Base-by-base conservation (phyloP, 2,329 filamentous ascomycete genomes). In the Sporothrix humicola region DNA sequence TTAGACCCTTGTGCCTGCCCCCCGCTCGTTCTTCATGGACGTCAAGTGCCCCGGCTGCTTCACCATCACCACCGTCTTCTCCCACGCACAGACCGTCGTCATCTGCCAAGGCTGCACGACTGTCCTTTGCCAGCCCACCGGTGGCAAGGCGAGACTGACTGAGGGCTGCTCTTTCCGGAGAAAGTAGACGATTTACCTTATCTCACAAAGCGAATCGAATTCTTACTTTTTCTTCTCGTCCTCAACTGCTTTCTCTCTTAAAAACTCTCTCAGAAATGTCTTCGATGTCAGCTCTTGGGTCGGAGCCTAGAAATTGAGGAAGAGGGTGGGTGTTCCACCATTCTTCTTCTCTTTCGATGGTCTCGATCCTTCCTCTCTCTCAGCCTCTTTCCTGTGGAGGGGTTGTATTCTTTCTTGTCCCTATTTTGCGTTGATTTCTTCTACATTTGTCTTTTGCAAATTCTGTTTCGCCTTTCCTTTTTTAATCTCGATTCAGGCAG, bases 1-100 rank as follows among this genome's bases (percentile, higher is more conserved):
- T 13, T 58, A 97, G 94, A 94, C 90, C 80, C 93, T 99, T 82
- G 96, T 99, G 84, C 96, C 96, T 82, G 92, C 90, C 79, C 96
- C 96, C 82, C 94, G 96, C 85, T 98, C 95, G 80, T 99, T 98
- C 93, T 99, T 99, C 93, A 99, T 99, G 96, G 96, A 99, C 85
- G 96, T 99, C 90, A 99, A 99, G 93, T 99, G 96, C 93, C 96
- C 96, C 85, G 96, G 96, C 83, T 99, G 96, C 93, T 99, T 98
- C 92, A 98, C 95, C 86, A 99, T 99, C 91, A 99, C 96, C 86
- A 99, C 96, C 86, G 96, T 99, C 87, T 99, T 98, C 93, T 98
- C 95, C 78, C 96, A 99, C 91, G 96, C 96, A 86, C 96, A 99
- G 91, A 99, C 96, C 85, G 96, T 99, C 85, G 96, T 99, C 86